Conservation (phyloP, 1,284 basidiomycete genomes). For the Puccinia novopanici region DNA sequence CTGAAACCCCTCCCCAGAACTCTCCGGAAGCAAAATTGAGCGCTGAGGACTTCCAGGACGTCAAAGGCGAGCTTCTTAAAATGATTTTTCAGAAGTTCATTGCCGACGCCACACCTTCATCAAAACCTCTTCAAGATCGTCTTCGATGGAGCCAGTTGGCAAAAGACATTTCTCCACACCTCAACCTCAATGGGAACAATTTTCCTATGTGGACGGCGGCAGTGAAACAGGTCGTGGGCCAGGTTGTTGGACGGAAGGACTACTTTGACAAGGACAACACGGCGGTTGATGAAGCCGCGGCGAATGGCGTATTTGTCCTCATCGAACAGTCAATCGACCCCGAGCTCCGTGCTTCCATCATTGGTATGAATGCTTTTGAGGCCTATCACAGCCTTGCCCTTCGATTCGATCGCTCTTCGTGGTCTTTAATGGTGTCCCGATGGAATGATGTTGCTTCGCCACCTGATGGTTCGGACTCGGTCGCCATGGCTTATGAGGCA, state of each 20-base stretch:
- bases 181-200: neutral
- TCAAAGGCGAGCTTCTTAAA: neutral
- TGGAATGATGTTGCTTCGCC: neutral
- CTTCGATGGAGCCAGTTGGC: neutral
- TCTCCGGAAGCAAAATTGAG: no score
- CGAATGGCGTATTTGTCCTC: neutral
- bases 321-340: neutral
- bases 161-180: neutral
- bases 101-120: neutral
- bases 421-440: neutral
- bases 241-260: neutral
- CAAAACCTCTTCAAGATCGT: neutral
- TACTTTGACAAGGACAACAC: no score
- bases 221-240: neutral
- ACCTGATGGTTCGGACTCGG: neutral
- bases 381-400: neutral
- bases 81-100: conserved; percentile 8
- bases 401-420: neutral
- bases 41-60: no score
- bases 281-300: neutral
- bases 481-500: neutral
- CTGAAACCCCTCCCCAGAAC: no score
- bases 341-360: neutral
- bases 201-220: neutral
- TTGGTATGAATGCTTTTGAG: neutral